These are phyloP conservation scores for Terfezia claveryi DNA, from an alignment of 495 filamentous ascomycete genomes.

Conservation along the genomic window DNA sequence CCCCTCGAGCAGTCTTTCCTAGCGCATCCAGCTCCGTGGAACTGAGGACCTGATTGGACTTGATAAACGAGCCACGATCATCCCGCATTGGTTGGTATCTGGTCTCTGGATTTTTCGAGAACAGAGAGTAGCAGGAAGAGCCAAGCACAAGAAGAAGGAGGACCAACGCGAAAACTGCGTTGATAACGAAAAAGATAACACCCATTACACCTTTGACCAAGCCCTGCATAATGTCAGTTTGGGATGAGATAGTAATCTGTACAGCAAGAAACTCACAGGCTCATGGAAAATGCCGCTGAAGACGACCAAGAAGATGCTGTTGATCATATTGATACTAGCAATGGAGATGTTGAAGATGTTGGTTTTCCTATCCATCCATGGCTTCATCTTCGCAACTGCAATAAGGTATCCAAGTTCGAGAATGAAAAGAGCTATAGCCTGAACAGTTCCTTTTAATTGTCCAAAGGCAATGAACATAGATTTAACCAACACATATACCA, in stretches of 20 bases:
- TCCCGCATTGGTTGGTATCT: conserved; percentile 95
- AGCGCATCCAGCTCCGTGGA: conserved; percentile 77
- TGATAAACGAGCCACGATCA: conserved; percentile 93
- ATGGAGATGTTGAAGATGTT: conserved; percentile 95
- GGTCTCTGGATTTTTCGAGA: conserved; percentile 87
- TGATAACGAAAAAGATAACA: conserved; percentile 79
- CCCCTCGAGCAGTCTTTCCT: conserved; percentile 75
- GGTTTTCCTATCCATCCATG: conserved; percentile 99
- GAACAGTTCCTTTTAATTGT: conserved; percentile 49
- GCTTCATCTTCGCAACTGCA: conserved; percentile 53
- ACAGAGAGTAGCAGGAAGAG: conserved; percentile 58
- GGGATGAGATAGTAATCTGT: neutral
- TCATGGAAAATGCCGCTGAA: conserved; percentile 72
- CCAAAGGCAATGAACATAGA: conserved; percentile 75
- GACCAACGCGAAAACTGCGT: conserved; percentile 67
- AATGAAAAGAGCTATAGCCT: conserved; percentile 66
- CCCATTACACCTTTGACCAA: conserved; percentile 86
- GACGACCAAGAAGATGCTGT: conserved; percentile 63
- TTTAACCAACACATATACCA: conserved; percentile 66
- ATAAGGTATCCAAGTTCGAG: conserved; percentile 71
- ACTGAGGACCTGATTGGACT: conserved; percentile 63
- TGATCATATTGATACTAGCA: conserved; percentile 71
- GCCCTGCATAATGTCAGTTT: conserved; percentile 22
- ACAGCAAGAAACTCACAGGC: conserved; percentile 32
- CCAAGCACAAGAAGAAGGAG: conserved; percentile 74